Base-by-base conservation (phyloP, 345 rosid genomes). In the Gossypium bickii region DNA sequence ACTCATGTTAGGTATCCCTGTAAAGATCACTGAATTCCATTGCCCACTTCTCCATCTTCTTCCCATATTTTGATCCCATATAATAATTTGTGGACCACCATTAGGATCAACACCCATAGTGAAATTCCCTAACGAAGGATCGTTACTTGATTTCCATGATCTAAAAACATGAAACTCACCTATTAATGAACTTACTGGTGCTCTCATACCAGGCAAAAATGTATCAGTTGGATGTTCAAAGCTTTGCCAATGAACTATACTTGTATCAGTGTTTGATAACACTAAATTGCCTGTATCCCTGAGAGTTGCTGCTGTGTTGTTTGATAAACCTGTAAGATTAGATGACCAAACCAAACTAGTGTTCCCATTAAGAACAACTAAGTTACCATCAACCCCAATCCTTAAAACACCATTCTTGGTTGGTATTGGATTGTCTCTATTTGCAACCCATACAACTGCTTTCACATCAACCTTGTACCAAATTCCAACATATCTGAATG, bases 1-100 rank as follows among this genome's bases (percentile, higher is more conserved):
- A 25, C 77, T 44, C 93, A 87, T 90, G 41, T 64, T 58, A 0
- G 89, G 93, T 8, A 91, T 77, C 18, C 98, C 93, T 0, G 88
- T 86, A 49, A 93, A 93, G 1, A 86, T 44, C 11, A 77, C 67
- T 0, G 83, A 86, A 41, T 89, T 84, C 98, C 98, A 93, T 8
- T 86, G 89, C 2, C 98, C 97, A 25, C 97, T 90, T 82, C 95
- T 80, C 98, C 98, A 93, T 58, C 79, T 53, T 58, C 93, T 84
- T 15, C 41, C 82, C 27, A 64, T 62, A 0, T 67, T 5, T 5
- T 1, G 29, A 12, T 88, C 86, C 97, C 94, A 92, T n/a, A 90
- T 78, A 47, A 93, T 89, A 18, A 93, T 86, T 86, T 90, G 94
- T 3, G 96, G 97, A 2, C 90, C 83, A 12, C 87, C 92, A 2